These are phyloP conservation scores for Mitragyna speciosa DNA, from an alignment of 257 asterid species.

Conservation along the genomic window DNA sequence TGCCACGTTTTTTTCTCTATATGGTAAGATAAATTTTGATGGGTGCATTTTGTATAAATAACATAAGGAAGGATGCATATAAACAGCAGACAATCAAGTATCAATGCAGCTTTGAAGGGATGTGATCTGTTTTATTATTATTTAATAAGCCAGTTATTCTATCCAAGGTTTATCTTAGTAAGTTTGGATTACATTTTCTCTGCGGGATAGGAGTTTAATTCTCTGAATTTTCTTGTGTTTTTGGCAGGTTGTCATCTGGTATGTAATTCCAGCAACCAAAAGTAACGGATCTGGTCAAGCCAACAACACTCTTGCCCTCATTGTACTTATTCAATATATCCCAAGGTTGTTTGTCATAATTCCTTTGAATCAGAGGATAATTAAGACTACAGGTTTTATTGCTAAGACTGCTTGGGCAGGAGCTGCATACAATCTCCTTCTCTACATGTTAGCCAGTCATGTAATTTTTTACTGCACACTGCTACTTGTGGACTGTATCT, in stretches of 20 bases:
- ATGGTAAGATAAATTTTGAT: too few species aligned
- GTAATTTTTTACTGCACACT: slow-evolving; percentile 34
- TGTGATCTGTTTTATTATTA: neutral
- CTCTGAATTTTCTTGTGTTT: neutral
- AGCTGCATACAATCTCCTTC: slow-evolving; percentile 91
- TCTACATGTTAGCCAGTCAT: slow-evolving; percentile 86
- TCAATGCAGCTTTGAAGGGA: neutral
- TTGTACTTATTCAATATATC: slow-evolving; percentile 82
- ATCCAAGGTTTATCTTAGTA: neutral
- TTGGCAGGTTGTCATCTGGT: slow-evolving; percentile 76
- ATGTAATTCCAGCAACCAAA: slow-evolving; percentile 74
- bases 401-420: slow-evolving; percentile 99
- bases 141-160: neutral
- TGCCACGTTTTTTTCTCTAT: too few species aligned
- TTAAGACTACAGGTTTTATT: slow-evolving; percentile 80
- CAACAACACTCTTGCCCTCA: slow-evolving; percentile 80
- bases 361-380: slow-evolving; percentile 72
- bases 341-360: slow-evolving; percentile 76
- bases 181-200: neutral
- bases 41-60: neutral
- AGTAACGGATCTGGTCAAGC: slow-evolving; percentile 60
- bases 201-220: neutral
- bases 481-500: neutral
- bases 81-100: neutral
- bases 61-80: neutral